These are phyloP conservation scores for Ceriops tagal DNA, from an alignment of 345 rosid genomes.

Conservation along the genomic window DNA sequence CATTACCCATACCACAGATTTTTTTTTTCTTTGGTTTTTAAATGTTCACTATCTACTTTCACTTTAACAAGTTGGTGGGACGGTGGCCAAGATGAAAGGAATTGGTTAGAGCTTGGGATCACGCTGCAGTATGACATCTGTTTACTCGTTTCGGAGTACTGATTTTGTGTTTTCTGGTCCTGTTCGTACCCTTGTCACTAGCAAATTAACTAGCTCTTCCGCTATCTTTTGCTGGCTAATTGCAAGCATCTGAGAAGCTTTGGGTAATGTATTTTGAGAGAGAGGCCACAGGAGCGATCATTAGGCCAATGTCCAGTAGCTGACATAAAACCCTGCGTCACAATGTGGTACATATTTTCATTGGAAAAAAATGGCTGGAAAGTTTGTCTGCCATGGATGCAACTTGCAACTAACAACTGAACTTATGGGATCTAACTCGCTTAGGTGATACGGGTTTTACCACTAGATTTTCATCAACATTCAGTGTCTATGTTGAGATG, in stretches of 20 bases:
- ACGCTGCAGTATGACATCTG: not conserved
- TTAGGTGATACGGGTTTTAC: not conserved
- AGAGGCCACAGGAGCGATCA: too few species aligned
- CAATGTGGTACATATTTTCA: too few species aligned
- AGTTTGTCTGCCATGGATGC: too few species aligned
- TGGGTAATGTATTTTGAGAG: too few species aligned
- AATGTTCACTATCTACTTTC: too few species aligned
- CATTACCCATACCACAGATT: conserved; percentile 1
- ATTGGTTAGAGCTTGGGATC: not conserved
- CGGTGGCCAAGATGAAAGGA: not conserved
- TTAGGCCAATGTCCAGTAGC: too few species aligned
- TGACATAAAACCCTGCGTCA: too few species aligned
- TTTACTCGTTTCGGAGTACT: conserved; percentile 19
- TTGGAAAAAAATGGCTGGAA: too few species aligned
- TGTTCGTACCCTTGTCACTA: not conserved
- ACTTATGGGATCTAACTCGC: too few species aligned
- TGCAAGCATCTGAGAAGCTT: too few species aligned
- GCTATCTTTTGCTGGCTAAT: too few species aligned
- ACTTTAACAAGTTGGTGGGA: not conserved
- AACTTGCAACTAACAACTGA: too few species aligned
- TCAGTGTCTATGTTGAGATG: not conserved
- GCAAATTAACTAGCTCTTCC: not conserved
- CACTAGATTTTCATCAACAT: not conserved
- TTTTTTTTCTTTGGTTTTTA: not conserved
- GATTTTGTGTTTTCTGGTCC: not conserved